Base-by-base conservation (phyloP, 129 eudicot species). In the Flaveria sonorensis region DNA sequence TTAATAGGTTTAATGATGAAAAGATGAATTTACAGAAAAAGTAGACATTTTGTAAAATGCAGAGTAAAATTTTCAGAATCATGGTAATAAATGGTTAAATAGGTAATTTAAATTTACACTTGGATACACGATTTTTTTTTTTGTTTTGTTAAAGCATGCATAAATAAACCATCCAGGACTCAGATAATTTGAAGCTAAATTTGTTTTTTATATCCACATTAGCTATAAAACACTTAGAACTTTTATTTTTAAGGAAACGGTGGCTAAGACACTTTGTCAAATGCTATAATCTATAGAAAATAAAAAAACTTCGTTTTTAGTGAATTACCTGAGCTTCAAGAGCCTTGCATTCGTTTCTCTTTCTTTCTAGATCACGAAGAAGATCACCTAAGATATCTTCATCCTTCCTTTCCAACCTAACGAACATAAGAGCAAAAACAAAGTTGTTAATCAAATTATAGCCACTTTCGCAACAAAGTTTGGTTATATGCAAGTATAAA, bases 291-390 rank as follows among this genome's bases (percentile, higher is more conserved):
- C 3, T 7, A 36, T 36, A 30, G n/a, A n/a, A n/a, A n/a, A 36
- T 4, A 36, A 36, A 36, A 36, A 36, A 11, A 1, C 9, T 61
- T 1, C 0, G 3, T 43, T 63, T 64, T 13, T 69, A 28, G 57
- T 7, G 51, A 24, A 68, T 45, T 84, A 91, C 98, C 98, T 93
- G 81, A 56, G 85, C 82, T 84, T 89, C 97, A 39, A 93, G 89
- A 68, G 77, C 85, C 77, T 81, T 86, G 84, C 82, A 61, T 63
- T 79, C 82, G 16, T 72, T 87, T 83, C 68, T 87, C 71, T 89
- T 88, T 7, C 42, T 32, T 71, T 82, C 86, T 61, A 93, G 67
- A 76, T 90, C 92, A 39, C 40, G 85, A 55, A 72, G 79, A 79
- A 87, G 32, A 43, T 84, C 86, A 82, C 80, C 92, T 46, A 85